These are phyloP conservation scores for Spathaspora hagerdaliae DNA, from an alignment of 805 yeast genomes.

Conservation along the genomic window DNA sequence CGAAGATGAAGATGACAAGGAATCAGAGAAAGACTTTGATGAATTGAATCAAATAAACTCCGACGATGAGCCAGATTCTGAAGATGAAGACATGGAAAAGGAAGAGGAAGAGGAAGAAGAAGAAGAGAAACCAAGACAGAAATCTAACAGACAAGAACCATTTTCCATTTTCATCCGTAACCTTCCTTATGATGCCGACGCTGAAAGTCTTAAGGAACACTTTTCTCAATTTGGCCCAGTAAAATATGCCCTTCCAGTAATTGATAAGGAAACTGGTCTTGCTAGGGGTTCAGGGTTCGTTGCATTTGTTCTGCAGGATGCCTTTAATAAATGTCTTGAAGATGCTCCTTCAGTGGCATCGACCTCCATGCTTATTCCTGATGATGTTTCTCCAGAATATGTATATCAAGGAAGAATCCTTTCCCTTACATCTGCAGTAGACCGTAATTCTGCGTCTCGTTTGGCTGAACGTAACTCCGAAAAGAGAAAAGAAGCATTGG, in stretches of 20 bases:
- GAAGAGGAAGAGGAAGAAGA: conserved; percentile 19
- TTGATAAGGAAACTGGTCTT: conserved; percentile 78
- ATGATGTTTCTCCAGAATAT: conserved; percentile 84
- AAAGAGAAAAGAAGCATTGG: conserved; percentile 70
- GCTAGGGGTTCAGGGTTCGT: conserved; percentile 96
- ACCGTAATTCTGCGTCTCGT: conserved; percentile 72
- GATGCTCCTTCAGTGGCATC: conserved; percentile 71
- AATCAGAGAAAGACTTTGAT: conserved; percentile 21
- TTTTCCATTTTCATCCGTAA: conserved; percentile 84
- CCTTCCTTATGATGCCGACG: conserved; percentile 90
- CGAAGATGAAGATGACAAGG: conserved; percentile 33
- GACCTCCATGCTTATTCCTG: conserved; percentile 75
- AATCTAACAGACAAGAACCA: conserved; percentile 60
- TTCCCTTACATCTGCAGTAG: conserved; percentile 80
- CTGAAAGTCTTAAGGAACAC: conserved; percentile 72
- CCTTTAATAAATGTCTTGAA: conserved; percentile 63
- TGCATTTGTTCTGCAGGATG: conserved; percentile 63
- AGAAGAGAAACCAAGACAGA: conserved; percentile 25
- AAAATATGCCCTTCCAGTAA: conserved; percentile 89
- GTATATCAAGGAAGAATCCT: conserved; percentile 91
- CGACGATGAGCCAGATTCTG: conserved; percentile 29
- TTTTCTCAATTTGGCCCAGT: conserved; percentile 80
- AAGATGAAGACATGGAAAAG: conserved; percentile 23
- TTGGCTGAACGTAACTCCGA: conserved; percentile 70
- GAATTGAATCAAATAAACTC: conserved; percentile 29